A percentile compares a stretch with the other conserved stretches of the same genome.
Evolutionary conservation across 805 yeast genomes (phyloP).

Genomic region (Nakazawaea wyomingensis): DNA sequence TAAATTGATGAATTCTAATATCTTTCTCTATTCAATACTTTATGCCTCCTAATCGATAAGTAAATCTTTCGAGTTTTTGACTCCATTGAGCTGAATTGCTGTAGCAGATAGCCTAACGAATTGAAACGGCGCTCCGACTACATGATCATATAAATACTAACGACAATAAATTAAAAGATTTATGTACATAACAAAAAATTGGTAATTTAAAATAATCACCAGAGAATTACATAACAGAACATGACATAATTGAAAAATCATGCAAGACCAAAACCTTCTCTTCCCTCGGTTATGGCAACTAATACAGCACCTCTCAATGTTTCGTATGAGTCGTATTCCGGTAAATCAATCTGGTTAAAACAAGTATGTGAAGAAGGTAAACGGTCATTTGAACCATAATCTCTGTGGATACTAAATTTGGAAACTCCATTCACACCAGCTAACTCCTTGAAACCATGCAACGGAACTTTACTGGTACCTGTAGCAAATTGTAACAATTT

Average conservation of each 20-base stretch:
- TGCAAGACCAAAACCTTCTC: slow-evolving; percentile 93
- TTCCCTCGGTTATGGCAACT: slow-evolving; percentile 88
- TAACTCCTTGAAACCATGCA: slow-evolving; percentile 86
- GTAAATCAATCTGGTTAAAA: slow-evolving; percentile 90
- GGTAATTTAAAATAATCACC: too few species aligned
- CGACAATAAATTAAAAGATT: too few species aligned
- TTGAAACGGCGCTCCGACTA: too few species aligned
- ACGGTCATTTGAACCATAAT: slow-evolving; percentile 78
- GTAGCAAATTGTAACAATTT: slow-evolving; percentile 92
- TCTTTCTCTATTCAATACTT: too few species aligned
- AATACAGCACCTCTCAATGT: slow-evolving; percentile 74
- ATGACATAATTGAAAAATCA: too few species aligned
- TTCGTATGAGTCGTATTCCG: slow-evolving; percentile 88
- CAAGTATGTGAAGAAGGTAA: slow-evolving; percentile 96
- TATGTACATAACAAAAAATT: background rate
- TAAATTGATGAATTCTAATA: too few species aligned
- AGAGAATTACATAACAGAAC: too few species aligned
- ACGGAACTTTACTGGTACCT: slow-evolving; percentile 94
- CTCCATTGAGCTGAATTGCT: too few species aligned
- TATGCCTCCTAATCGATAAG: too few species aligned
- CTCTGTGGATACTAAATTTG: slow-evolving; percentile 85
- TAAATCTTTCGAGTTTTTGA: too few species aligned
- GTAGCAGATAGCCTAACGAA: too few species aligned
- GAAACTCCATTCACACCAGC: slow-evolving; percentile 84
- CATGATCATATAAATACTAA: too few species aligned